Evolutionary conservation across 2,329 filamentous ascomycete species (phyloP).

Genomic region (Cladosporium velox): DNA sequence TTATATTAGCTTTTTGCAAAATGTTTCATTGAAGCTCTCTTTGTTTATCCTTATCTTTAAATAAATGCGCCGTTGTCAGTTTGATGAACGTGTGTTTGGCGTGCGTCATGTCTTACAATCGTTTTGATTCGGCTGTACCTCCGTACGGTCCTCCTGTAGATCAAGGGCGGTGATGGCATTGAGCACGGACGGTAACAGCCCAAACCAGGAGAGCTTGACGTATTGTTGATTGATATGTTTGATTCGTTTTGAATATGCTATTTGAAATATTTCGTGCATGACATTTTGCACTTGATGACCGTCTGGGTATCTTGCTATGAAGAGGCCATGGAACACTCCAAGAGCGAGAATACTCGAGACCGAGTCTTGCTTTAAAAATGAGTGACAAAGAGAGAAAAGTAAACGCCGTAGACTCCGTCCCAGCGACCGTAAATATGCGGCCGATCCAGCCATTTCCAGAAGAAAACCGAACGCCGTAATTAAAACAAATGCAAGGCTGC

Average conservation of each 20-base stretch:
- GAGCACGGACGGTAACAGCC: neutral
- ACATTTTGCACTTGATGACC: conserved; percentile 6
- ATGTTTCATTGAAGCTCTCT: neutral
- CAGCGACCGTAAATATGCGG: neutral
- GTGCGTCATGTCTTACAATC: neutral
- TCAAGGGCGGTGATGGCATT: neutral
- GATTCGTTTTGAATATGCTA: conserved; percentile 7
- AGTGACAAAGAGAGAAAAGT: neutral
- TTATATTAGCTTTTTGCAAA: neutral
- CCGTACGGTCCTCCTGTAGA: too few relatives aligned
- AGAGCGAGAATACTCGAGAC: neutral
- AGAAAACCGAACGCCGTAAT: neutral
- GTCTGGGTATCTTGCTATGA: conserved; percentile 9
- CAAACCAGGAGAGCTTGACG: neutral
- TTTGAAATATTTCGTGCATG: conserved; percentile 1
- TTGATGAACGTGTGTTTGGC: neutral
- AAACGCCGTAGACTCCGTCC: conserved; percentile 4
- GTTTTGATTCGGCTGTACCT: neutral
- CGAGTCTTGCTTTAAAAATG: neutral
- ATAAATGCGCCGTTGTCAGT: neutral
- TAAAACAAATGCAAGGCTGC: conserved; percentile 5
- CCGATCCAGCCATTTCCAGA: neutral
- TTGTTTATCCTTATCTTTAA: neutral
- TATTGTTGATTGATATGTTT: conserved; percentile 2
- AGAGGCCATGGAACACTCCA: conserved; percentile 2